Evolutionary conservation across 176 grass and related monocot genomes (phyloP), one percentile per base, ranked within the genome.

Genomic region (Cocos nucifera): DNA sequence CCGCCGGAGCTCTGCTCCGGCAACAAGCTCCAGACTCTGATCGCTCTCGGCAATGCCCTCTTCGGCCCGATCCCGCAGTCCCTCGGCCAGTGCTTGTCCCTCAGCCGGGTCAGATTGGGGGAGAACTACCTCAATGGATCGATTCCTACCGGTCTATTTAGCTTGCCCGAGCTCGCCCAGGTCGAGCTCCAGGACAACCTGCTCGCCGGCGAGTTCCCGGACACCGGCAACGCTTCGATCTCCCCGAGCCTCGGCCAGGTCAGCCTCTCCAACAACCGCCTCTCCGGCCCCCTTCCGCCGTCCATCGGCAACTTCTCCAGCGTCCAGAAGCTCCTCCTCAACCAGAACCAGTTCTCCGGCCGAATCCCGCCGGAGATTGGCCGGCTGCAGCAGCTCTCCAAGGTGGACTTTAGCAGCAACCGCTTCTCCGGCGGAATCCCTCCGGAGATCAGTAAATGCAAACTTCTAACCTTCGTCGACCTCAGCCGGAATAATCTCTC

Each of bases 171-270:
- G 64, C 86, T 96, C 28, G 79, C 78, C 19, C 92, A 96, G 56
- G 83, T 96, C 24, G 92, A 96, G 80, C 81, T 96, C 22, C 92
- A 96, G 55, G 92, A 85, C n/a, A 96, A 96, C 67, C 75, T 90
- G 18, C 66, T 96, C 21, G 85, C 83, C 27, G 92, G 92, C 25
- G 69, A 61, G 30, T 96, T 96, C 27, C 92, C 92, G 12, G 24
- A 72, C 5, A 80, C 82, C 52, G 20, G 35, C 21, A 59, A 78
- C 21, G 56, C 64, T 10, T 14, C 15, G 50, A 74, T 89, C 59
- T 95, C 85, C 17, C 19, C 79, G 6, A 73, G 59, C 20, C 82
- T 95, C 29, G 86, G 77, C 6, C 79, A 84, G 63, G 68, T 95
- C 27, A 89, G 77, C 69, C 63, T 95, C 54, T 86, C 73, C 44